Percentiles rank a stretch among this genome's conserved stretches.
These are phyloP conservation scores for Xylariaceae sp. DNA, from an alignment of 2,329 filamentous ascomycete species.

Conservation along the genomic window DNA sequence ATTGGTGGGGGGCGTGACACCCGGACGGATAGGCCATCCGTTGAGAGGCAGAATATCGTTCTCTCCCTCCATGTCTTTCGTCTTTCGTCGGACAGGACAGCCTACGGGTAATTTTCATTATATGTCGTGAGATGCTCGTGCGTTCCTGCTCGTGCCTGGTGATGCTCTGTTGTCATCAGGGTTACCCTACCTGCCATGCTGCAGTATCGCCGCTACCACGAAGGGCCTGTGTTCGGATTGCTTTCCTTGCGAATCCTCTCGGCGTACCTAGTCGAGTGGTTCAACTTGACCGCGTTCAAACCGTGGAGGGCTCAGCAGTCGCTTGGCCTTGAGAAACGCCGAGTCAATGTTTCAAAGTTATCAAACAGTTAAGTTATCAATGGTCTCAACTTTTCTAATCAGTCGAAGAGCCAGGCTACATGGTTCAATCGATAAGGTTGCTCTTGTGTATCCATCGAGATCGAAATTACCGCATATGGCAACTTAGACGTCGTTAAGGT, in stretches of 20 bases:
- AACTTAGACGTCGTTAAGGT: not conserved
- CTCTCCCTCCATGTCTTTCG: conserved; percentile 10
- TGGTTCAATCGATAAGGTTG: not conserved
- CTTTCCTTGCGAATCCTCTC: conserved; percentile 8
- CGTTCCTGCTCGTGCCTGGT: not conserved
- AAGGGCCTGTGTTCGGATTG: conserved; percentile 1
- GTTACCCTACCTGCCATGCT: conserved; percentile 9
- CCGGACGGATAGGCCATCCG: conserved; percentile 8
- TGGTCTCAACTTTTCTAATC: not conserved
- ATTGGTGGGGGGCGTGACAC: conserved; percentile 12
- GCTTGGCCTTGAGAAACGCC: not conserved
- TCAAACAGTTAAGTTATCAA: not conserved
- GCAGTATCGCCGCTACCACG: conserved; percentile 8
- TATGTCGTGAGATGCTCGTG: conserved; percentile 12
- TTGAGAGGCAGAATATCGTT: conserved; percentile 14
- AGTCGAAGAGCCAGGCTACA: not conserved
- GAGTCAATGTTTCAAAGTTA: too few species aligned
- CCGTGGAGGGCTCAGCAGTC: not conserved
- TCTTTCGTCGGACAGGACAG: conserved; percentile 1
- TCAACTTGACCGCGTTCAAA: not conserved
- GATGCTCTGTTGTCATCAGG: conserved; percentile 14
- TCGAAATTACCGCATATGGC: not conserved
- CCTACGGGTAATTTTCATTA: conserved; percentile 22
- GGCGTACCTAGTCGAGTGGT: conserved; percentile 12
- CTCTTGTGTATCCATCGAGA: not conserved